Conservation (phyloP, 1,284 basidiomycete species). For the Moesziomyces sp. region DNA sequence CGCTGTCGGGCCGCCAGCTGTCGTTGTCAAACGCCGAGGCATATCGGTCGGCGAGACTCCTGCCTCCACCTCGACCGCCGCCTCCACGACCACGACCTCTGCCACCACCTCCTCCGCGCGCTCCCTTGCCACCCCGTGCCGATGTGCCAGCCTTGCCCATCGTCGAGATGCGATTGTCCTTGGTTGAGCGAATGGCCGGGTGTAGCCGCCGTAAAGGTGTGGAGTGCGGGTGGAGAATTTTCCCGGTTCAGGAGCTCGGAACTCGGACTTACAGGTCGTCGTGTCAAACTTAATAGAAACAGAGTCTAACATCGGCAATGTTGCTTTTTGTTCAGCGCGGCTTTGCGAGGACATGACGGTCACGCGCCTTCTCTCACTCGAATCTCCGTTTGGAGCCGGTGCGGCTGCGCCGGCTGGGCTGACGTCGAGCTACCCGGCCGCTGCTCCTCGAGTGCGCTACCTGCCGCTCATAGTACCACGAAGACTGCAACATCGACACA, state of each 20-base stretch:
- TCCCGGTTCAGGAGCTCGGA: slow-evolving; percentile 3
- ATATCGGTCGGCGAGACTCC: slow-evolving; percentile 28
- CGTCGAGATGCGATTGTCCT: background rate
- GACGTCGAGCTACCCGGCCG: background rate
- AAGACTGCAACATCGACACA: too few relatives aligned
- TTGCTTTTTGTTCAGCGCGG: background rate
- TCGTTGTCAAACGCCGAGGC: slow-evolving; percentile 37
- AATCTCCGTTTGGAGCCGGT: slow-evolving; percentile 39
- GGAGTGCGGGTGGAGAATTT: slow-evolving; percentile 19
- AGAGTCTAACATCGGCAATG: background rate
- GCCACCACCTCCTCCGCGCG: slow-evolving; percentile 6
- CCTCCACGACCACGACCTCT: slow-evolving; percentile 34
- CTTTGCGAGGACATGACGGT: slow-evolving; percentile 22
- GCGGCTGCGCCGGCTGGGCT: background rate
- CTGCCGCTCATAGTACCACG: too few relatives aligned
- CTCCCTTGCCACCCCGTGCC: slow-evolving; percentile 34
- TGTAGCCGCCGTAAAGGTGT: too few relatives aligned
- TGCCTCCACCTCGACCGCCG: slow-evolving; percentile 37
- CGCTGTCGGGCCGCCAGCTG: slow-evolving; percentile 52
- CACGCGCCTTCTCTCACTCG: background rate
- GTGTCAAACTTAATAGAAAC: background rate
- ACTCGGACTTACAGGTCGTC: background rate
- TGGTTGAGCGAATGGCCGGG: too few relatives aligned
- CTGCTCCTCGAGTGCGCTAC: background rate
- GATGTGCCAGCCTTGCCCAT: slow-evolving; percentile 34